Base-by-base conservation (phyloP, 2,329 filamentous ascomycete species). In the Arachnomyces sp. region DNA sequence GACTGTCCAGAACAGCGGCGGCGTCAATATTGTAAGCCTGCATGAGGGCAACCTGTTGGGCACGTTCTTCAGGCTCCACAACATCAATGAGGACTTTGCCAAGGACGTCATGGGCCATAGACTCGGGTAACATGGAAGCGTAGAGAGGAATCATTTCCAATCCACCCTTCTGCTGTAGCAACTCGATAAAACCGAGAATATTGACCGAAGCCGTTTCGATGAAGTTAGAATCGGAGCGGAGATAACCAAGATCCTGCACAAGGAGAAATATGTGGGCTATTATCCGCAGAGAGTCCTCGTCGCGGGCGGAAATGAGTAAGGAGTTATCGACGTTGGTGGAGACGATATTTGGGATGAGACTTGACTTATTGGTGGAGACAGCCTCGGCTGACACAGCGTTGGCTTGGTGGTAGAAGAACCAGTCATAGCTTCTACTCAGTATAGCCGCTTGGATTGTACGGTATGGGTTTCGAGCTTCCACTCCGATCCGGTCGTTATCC, bases 101-200 rank as follows among this genome's bases (percentile, higher is more conserved):
- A 36, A 98, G 72, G 12, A 82, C 81, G 40, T 79, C 74, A 50
- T 87, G 80, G 45, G 75, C 73, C 46, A 82, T 74, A 9, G 77
- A 68, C 5, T 71, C 66, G 7, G 77, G 72, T 9, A 98, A 70
- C 51, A 86, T 81, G 7, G 87, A 87, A 46, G 85, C 89, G 60
- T 98, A 98, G 1, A 94, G 68, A 1, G 92, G 89, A 40, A 94
- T 83, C 31, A 92, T 66, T 46, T 90, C 81, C 43, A 83, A 78
- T 40, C 92, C 77, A 28, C 79, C 77, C 12, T 77, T 76, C 34
- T 82, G 72, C 32, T 84, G 79, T 29, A 98, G 66, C 45, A 84
- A 81, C 51, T 84, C 83, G 40, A 93, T 82, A 58, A 96, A 96
- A 3, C 78, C 81, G 1, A 83, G 79, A 38, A 95, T 70, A 34